Conservation (phyloP, 2,329 filamentous ascomycete species). For the Scedosporium dehoogii region DNA sequence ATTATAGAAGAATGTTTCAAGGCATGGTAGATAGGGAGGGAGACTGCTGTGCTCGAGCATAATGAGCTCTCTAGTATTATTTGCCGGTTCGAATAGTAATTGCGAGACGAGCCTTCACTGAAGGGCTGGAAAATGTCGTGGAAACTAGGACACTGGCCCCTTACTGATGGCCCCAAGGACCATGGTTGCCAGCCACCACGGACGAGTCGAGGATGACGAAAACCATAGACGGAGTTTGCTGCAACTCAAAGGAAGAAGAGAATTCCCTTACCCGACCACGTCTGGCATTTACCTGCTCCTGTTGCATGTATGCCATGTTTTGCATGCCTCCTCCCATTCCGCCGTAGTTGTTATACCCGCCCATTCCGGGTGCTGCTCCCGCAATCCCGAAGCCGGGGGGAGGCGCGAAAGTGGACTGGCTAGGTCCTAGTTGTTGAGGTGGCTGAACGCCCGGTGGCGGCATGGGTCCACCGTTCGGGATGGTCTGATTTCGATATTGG, state of each 20-base stretch:
- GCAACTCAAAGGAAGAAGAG: not conserved
- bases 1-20: no score
- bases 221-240: no score
- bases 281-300: constrained; percentile 45
- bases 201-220: no score
- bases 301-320: constrained; percentile 43
- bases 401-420: constrained; percentile 17
- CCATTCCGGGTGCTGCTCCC: constrained; percentile 18
- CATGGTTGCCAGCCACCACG: no score
- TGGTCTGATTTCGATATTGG: constrained; percentile 40
- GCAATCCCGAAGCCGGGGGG: constrained; percentile 41
- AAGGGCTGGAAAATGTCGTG: no score
- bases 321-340: constrained; percentile 31
- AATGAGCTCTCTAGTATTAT: no score
- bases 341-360: constrained; percentile 34
- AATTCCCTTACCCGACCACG: constrained; percentile 46
- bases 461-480: not conserved
- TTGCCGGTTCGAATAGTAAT: no score
- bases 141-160: no score
- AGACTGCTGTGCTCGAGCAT: no score
- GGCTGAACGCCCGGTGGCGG: constrained; percentile 43
- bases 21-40: no score
- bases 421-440: constrained; percentile 27
- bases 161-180: no score
- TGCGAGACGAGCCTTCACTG: no score